These are phyloP conservation scores for Talaromyces sp. DNA, from an alignment of 2,329 filamentous ascomycete genomes.

Conservation along the genomic window DNA sequence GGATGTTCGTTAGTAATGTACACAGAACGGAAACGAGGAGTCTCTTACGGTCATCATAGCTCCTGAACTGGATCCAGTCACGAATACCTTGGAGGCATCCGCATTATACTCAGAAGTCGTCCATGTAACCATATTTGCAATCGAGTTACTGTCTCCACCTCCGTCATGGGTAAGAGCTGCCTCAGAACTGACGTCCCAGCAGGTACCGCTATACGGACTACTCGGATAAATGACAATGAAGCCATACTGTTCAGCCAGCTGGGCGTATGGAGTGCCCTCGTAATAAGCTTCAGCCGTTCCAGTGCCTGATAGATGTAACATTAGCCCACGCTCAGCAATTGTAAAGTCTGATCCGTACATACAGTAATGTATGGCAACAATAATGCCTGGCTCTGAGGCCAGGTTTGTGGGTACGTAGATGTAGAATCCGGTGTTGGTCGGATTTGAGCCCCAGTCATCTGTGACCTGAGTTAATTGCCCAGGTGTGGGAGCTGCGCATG, in stretches of 20 bases:
- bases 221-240: constrained; percentile 55
- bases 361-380: constrained; percentile 59
- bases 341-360: constrained; percentile 21
- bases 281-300: constrained; percentile 39
- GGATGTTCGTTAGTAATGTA: constrained; percentile 17
- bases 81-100: constrained; percentile 14
- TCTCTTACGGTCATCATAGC: constrained; percentile 14
- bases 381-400: constrained; percentile 47
- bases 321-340: background rate
- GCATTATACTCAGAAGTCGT: constrained; percentile 11
- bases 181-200: constrained; percentile 57
- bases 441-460: constrained; percentile 43
- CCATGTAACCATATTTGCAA: constrained; percentile 24
- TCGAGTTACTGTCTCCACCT: constrained; percentile 39
- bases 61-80: constrained; percentile 9
- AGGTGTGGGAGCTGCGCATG: constrained; percentile 1
- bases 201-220: constrained; percentile 51
- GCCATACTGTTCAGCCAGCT: constrained; percentile 44
- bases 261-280: constrained; percentile 51
- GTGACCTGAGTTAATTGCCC: constrained; percentile 30
- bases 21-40: background rate
- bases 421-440: constrained; percentile 51
- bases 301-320: constrained; percentile 5
- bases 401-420: constrained; percentile 50
- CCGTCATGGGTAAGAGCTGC: constrained; percentile 32